These are phyloP conservation scores for Gaultheria prostrata DNA, from an alignment of 148 eudicot species.

Conservation along the genomic window DNA sequence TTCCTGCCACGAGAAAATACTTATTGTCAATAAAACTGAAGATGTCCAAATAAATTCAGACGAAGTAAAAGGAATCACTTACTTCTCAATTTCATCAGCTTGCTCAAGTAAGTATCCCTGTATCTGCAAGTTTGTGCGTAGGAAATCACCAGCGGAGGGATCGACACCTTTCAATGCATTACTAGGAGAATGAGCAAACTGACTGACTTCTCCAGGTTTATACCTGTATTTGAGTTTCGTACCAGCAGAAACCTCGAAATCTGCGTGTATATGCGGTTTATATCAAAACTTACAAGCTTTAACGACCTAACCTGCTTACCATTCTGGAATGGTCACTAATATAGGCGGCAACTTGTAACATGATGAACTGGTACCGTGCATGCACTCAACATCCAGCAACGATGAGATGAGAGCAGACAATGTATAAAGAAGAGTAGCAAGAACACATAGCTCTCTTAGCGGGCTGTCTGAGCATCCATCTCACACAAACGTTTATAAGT, in stretches of 20 bases:
- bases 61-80: slow-evolving; percentile 21
- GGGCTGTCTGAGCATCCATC: not conserved
- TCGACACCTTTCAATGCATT: slow-evolving; percentile 29
- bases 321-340: not conserved
- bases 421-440: not conserved
- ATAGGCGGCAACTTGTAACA: not conserved
- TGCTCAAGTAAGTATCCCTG: slow-evolving; percentile 82
- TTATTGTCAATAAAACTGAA: slow-evolving; percentile 10
- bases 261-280: slow-evolving; percentile 36
- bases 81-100: slow-evolving; percentile 84
- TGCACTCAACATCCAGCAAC: not conserved
- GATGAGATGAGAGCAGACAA: not conserved
- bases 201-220: slow-evolving; percentile 31
- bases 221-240: slow-evolving; percentile 26
- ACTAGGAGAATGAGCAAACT: slow-evolving; percentile 29
- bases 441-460: not conserved
- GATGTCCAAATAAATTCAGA: not conserved
- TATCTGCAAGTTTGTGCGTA: slow-evolving; percentile 85
- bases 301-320: not conserved
- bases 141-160: slow-evolving; percentile 46
- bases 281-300: not conserved
- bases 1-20: slow-evolving; percentile 43
- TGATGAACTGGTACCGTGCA: not conserved
- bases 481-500: not conserved
- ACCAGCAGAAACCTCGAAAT: slow-evolving; percentile 42